phyloP scores from a whole-genome alignment of 495 filamentous ascomycete genomes.

The Aspergillus bertholletiae region DNA sequence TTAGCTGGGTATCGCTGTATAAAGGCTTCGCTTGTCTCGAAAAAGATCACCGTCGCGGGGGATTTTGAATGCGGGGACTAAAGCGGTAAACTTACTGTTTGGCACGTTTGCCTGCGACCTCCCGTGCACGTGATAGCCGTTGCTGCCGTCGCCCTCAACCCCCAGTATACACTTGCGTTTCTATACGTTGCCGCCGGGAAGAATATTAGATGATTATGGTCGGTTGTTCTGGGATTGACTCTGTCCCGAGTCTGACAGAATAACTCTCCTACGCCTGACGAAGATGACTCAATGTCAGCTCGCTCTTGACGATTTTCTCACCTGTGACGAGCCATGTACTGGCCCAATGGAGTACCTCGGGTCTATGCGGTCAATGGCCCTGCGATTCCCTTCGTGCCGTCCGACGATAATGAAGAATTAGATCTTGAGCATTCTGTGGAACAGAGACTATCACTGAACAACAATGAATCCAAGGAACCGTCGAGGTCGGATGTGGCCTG shows the following conservation, averaged over 20 bases:
- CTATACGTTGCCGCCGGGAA: neutral
- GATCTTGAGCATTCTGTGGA: conserved; percentile 13
- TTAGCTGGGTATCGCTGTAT: neutral
- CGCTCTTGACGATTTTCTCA: conserved; percentile 23
- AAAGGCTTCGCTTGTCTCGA: neutral
- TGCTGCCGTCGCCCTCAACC: neutral
- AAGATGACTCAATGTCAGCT: conserved; percentile 44
- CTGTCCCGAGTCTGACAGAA: conserved; percentile 18
- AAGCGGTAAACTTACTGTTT: conserved; percentile 3
- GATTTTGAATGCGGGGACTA: conserved; percentile 12
- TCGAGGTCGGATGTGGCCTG: conserved; percentile 29
- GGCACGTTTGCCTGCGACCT: conserved; percentile 12
- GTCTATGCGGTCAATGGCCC: conserved; percentile 77
- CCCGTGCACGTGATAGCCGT: conserved; percentile 13
- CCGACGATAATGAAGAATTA: conserved; percentile 29
- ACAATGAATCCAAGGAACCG: conserved; percentile 12
- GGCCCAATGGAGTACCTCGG: conserved; percentile 87
- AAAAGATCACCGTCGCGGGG: conserved; percentile 1
- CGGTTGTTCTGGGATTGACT: conserved; percentile 14
- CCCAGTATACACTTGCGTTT: neutral
- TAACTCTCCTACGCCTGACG: conserved; percentile 10
- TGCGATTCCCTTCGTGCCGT: conserved; percentile 31
- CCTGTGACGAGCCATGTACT: conserved; percentile 75
- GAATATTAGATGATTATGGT: conserved; percentile 13
- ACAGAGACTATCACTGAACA: conserved; percentile 11